phyloP scores from a whole-genome alignment of 2,329 filamentous ascomycete species.

The Beauveria pseudobassiana region DNA sequence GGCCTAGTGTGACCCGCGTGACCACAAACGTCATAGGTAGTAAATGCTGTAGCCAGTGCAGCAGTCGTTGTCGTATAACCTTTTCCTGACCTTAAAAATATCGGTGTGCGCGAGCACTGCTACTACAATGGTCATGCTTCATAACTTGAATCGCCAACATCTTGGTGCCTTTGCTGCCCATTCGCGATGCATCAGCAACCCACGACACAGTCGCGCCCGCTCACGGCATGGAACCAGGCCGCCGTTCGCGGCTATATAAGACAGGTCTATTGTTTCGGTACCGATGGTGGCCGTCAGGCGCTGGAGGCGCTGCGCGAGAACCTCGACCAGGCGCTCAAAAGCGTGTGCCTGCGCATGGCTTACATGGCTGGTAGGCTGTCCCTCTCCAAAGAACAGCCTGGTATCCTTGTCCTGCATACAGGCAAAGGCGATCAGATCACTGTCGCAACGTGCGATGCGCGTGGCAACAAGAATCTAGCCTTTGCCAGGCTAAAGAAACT shows the following conservation, averaged over 20 bases:
- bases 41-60: neutral
- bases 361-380: conserved; percentile 6
- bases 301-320: conserved; percentile 6
- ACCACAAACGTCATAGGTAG: conserved; percentile 8
- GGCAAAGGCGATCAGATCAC: neutral
- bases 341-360: neutral
- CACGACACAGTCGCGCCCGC: neutral
- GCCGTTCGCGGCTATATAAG: conserved; percentile 14
- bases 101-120: neutral
- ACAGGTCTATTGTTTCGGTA: conserved; percentile 16
- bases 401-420: neutral
- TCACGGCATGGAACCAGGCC: conserved; percentile 14
- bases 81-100: neutral
- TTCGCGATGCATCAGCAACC: neutral
- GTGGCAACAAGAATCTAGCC: neutral
- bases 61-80: neutral
- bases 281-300: neutral
- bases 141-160: neutral
- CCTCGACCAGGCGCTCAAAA: conserved; percentile 4
- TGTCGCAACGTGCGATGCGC: neutral
- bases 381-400: neutral
- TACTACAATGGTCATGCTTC: neutral
- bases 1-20: conserved; percentile 11
- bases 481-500: conserved; percentile 21
- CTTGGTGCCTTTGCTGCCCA: neutral